These are phyloP conservation scores for Suhomyces kunorum DNA, from an alignment of 1,139 yeast species.

Conservation along the genomic window DNA sequence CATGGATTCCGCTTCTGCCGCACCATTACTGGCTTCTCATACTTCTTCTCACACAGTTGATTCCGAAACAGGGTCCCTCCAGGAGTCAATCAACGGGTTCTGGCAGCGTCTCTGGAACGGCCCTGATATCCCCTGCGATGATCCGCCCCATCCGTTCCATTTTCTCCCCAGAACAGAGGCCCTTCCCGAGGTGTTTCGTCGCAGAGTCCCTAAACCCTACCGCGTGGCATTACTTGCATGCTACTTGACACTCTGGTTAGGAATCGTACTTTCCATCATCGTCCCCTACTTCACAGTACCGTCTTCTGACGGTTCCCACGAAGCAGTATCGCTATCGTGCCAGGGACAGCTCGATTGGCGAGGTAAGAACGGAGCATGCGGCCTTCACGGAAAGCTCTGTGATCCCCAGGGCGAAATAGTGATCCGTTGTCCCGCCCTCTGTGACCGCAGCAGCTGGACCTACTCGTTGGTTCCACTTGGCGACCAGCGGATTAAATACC, in stretches of 20 bases:
- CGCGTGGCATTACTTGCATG: constrained; percentile 33
- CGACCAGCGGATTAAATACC: constrained; percentile 61
- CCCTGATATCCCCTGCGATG: constrained; percentile 50
- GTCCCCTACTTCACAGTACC: constrained; percentile 41
- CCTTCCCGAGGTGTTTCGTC: constrained; percentile 43
- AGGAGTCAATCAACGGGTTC: background rate
- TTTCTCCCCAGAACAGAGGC: constrained; percentile 37
- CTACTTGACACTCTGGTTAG: constrained; percentile 43
- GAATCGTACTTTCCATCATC: constrained; percentile 30
- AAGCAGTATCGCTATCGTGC: constrained; percentile 21
- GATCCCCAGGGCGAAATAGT: constrained; percentile 46
- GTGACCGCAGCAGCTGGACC: constrained; percentile 76
- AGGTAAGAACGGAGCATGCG: constrained; percentile 78
- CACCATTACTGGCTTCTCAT: no score
- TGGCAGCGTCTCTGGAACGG: constrained; percentile 46
- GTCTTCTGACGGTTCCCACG: constrained; percentile 20
- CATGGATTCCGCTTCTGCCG: constrained; percentile 5
- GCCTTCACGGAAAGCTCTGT: constrained; percentile 66
- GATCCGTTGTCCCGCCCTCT: constrained; percentile 84
- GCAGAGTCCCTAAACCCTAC: constrained; percentile 26
- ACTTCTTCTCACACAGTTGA: no score
- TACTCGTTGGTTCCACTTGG: constrained; percentile 82
- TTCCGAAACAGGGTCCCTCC: background rate
- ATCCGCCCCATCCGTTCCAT: constrained; percentile 40
- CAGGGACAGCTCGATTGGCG: constrained; percentile 48